A percentile compares a stretch with the other conserved stretches of the same genome.
Evolutionary conservation across 345 rosid species (phyloP).

Genomic region (Populus simonii): DNA sequence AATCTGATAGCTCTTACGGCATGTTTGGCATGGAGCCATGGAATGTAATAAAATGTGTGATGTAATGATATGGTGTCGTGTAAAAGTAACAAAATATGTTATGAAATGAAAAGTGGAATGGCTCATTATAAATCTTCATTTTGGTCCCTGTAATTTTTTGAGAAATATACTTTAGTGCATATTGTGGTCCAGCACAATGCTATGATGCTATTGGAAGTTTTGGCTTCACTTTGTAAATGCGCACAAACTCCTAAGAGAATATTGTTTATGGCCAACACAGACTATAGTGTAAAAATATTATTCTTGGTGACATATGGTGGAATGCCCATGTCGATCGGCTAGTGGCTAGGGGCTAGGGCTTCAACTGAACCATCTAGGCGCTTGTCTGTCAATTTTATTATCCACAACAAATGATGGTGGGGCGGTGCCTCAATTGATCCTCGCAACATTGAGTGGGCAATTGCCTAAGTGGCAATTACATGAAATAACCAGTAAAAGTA

Average conservation of each 20-base stretch:
- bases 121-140: too few species aligned
- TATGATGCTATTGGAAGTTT: neutral
- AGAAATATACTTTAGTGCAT: too few species aligned
- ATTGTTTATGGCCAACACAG: neutral
- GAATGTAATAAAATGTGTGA: too few species aligned
- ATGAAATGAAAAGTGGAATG: too few species aligned
- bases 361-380: neutral
- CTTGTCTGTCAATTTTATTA: neutral
- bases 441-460: neutral
- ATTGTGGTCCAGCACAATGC: neutral
- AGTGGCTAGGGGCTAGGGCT: too few species aligned
- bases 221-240: neutral
- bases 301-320: neutral
- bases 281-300: neutral
- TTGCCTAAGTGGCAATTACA: neutral
- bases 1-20: too few species aligned
- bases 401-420: neutral
- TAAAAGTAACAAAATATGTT: too few species aligned
- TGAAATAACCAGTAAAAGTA: neutral
- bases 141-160: too few species aligned
- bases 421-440: neutral
- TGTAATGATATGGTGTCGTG: too few species aligned
- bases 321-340: neutral
- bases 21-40: too few species aligned
- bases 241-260: neutral